Evolutionary conservation across 352 stramenopile genomes (phyloP).

Genomic region (Aphanomyces euteiches): DNA sequence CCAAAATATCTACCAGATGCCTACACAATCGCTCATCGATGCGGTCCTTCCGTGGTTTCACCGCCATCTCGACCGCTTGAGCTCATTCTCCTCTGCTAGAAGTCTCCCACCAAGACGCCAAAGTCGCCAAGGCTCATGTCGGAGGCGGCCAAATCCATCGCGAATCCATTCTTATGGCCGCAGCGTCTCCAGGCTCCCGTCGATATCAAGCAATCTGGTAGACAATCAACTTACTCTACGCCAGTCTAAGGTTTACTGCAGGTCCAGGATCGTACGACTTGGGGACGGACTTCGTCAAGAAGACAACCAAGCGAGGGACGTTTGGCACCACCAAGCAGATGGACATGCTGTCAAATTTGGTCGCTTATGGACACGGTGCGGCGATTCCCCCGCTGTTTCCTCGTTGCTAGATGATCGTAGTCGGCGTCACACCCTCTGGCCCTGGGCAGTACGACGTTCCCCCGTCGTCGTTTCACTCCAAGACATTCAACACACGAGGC

Average conservation of each 20-base stretch:
- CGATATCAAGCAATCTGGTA: constrained; percentile 20
- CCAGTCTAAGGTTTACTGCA: background rate
- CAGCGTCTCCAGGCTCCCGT: background rate
- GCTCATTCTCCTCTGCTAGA: too few species aligned
- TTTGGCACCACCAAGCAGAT: constrained; percentile 9
- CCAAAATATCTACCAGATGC: constrained; percentile 3
- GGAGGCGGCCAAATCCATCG: background rate
- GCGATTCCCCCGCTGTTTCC: too few species aligned
- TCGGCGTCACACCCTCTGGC: background rate
- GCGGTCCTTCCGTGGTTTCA: background rate
- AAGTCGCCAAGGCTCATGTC: too few species aligned
- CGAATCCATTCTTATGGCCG: background rate
- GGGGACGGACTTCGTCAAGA: constrained; percentile 5
- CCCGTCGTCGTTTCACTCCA: background rate
- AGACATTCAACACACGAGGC: constrained; percentile 3
- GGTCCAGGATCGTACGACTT: constrained; percentile 8
- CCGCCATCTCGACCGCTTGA: too few species aligned
- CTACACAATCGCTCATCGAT: background rate
- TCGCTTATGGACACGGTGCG: constrained; percentile 9
- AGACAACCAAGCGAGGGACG: constrained; percentile 1
- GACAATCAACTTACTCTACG: background rate
- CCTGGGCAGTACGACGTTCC: background rate
- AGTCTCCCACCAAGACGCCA: too few species aligned
- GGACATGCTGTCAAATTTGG: constrained; percentile 7
- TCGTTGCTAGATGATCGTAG: background rate